Base-by-base conservation (phyloP, 2,329 filamentous ascomycete genomes). In the Hypoxylon sp. region DNA sequence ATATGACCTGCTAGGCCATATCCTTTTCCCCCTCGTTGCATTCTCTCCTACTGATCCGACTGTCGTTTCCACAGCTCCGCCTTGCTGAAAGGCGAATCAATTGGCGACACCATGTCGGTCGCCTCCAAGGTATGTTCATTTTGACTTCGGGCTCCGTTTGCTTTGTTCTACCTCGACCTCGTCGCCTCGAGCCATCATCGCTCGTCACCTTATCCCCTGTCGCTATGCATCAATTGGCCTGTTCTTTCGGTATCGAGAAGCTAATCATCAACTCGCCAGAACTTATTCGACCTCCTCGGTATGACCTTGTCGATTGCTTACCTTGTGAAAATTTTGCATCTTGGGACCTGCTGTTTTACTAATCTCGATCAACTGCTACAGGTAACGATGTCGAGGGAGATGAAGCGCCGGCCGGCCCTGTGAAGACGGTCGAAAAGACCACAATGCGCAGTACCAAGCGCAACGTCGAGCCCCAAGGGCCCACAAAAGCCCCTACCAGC, bases 241-340 rank as follows among this genome's bases (percentile, higher is more conserved):
- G 14, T 63, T 63, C 41, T 68, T 62, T 43, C 51, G 21, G 11
- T 34, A 52, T 30, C n/a, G 43, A 60, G 14, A 65, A 67, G 73
- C 77, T 79, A 74, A 79, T 67, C 21, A 11, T 67, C 23, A 60
- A 52, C 50, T 68, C 48, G 43, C 25, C 75, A 98, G 96, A 99
- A 99, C 89, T 91, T 93, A 80, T 98, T 93, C 89, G 95, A 96
- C 89, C 91, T 97, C 86, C 93, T 99, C 89, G 95, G 96, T 98
- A 97, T 79, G 83, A 79, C 74, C 70, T 72, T 70, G 71, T 68
- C 73, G 65, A 72, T 67, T 61, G 72, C 63, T 72, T 66, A n/a
- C 51, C 65, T 66, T 64, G 58, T 70, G 70, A 74, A 74, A 70
- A 72, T 58, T 75, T 58, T 72, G 66, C 63, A 60, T 17, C 21